Conservation (phyloP, 495 filamentous ascomycete genomes). For the Articulospora tetracladia region DNA sequence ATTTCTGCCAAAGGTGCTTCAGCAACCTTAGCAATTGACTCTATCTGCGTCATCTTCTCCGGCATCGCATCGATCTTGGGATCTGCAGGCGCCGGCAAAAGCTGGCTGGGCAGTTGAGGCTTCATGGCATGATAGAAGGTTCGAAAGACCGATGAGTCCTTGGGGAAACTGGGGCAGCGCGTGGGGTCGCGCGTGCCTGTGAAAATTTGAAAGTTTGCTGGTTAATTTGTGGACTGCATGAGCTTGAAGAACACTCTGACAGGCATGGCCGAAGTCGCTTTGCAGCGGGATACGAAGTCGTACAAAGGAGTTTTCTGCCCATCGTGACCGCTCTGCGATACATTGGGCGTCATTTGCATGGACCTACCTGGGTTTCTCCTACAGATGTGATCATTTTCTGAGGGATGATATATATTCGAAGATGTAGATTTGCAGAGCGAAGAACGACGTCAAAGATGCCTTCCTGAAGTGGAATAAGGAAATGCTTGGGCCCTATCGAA, state of each 20-base stretch:
- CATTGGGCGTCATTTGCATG: background rate
- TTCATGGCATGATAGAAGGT: background rate
- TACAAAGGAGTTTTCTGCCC: background rate
- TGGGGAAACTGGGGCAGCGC: background rate
- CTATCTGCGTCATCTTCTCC: background rate
- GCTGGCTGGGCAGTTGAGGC: background rate
- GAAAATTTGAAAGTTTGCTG: background rate
- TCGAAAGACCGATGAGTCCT: background rate
- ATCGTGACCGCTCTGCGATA: background rate
- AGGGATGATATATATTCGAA: background rate
- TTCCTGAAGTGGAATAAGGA: background rate
- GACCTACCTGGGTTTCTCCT: too few relatives aligned
- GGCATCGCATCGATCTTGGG: background rate
- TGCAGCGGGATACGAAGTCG: background rate
- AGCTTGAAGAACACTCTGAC: background rate
- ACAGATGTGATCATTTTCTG: too few relatives aligned
- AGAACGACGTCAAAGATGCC: background rate
- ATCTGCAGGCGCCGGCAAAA: background rate
- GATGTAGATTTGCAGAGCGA: background rate
- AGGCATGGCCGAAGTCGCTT: background rate
- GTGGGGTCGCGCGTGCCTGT: background rate
- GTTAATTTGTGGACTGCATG: background rate
- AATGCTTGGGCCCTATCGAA: background rate
- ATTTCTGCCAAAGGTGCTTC: conserved; percentile 11
- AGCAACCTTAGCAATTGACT: conserved; percentile 2